Percentiles rank a stretch among this genome's conserved stretches.
Evolutionary conservation across 352 stramenopile species (phyloP).

Genomic region (Globisporangium spinosum): DNA sequence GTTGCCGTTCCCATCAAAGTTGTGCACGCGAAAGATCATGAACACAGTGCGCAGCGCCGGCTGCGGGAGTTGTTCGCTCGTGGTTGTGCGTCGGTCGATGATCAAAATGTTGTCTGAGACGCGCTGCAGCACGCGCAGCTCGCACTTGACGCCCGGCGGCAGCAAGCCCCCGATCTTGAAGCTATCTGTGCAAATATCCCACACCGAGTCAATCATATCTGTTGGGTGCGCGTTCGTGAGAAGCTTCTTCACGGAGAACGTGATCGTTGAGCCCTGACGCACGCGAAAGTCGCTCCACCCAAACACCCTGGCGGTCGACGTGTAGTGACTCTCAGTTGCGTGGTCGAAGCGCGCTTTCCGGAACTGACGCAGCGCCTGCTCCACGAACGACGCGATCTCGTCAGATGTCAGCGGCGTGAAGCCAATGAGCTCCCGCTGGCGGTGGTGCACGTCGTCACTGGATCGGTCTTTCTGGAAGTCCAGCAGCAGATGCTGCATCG

Average conservation of each 20-base stretch:
- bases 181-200: conserved; percentile 37
- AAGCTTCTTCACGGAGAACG: conserved; percentile 46
- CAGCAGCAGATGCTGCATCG: conserved; percentile 55
- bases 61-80: not conserved
- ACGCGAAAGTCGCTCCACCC: conserved; percentile 46
- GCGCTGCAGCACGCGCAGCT: conserved; percentile 41
- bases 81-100: conserved; percentile 44
- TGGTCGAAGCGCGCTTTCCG: conserved; percentile 30
- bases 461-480: conserved; percentile 27
- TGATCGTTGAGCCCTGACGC: conserved; percentile 37
- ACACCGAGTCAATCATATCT: conserved; percentile 32
- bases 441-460: conserved; percentile 12
- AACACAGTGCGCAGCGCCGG: conserved; percentile 47
- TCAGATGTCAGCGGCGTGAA: conserved; percentile 39
- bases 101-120: conserved; percentile 39
- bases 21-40: conserved; percentile 31
- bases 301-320: conserved; percentile 34
- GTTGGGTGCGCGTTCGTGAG: conserved; percentile 25
- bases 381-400: conserved; percentile 26
- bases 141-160: conserved; percentile 31
- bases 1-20: conserved; percentile 24
- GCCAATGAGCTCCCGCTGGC: conserved; percentile 19
- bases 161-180: conserved; percentile 31
- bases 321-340: conserved; percentile 27
- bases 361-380: conserved; percentile 31